Evolutionary conservation across 257 asterid genomes (phyloP).

Genomic region (Avicennia marina): DNA sequence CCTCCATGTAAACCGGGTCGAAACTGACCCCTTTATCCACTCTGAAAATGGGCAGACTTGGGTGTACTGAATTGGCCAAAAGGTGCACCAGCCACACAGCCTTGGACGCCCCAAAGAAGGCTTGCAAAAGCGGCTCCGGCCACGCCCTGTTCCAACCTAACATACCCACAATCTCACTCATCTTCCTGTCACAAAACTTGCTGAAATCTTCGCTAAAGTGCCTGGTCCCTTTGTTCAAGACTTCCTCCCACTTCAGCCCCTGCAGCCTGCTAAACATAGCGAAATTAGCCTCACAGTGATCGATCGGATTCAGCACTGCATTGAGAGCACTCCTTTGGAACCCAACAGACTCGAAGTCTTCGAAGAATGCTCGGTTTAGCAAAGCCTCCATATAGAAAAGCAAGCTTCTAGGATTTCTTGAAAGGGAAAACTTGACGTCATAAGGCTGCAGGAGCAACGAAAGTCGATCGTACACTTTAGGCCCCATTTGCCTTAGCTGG

Average conservation of each 20-base stretch:
- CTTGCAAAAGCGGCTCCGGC: slow-evolving; percentile 88
- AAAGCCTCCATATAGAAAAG: slow-evolving; percentile 74
- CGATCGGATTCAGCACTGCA: slow-evolving; percentile 66
- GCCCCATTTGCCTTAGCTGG: slow-evolving; percentile 57
- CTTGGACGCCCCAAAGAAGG: slow-evolving; percentile 82
- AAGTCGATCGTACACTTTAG: slow-evolving; percentile 59
- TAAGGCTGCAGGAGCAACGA: slow-evolving; percentile 63
- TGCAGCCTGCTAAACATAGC: slow-evolving; percentile 50
- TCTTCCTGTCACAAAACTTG: slow-evolving; percentile 85
- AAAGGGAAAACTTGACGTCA: slow-evolving; percentile 59
- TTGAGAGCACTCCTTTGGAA: slow-evolving; percentile 45
- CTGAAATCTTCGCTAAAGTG: slow-evolving; percentile 89
- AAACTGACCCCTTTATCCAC: slow-evolving; percentile 66
- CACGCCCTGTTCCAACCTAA: slow-evolving; percentile 94
- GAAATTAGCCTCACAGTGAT: slow-evolving; percentile 66
- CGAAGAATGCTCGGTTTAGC: slow-evolving; percentile 56
- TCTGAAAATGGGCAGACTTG: slow-evolving; percentile 68
- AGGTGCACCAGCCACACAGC: slow-evolving; percentile 92
- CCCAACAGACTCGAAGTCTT: slow-evolving; percentile 68
- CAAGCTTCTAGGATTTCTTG: slow-evolving; percentile 65
- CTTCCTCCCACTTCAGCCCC: slow-evolving; percentile 85
- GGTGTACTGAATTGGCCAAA: slow-evolving; percentile 84
- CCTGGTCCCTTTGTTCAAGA: slow-evolving; percentile 70
- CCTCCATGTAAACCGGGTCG: slow-evolving; percentile 95
- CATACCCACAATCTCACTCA: slow-evolving; percentile 93